phyloP scores from a whole-genome alignment of 257 asterid species.

The Solanum clarkiae region DNA sequence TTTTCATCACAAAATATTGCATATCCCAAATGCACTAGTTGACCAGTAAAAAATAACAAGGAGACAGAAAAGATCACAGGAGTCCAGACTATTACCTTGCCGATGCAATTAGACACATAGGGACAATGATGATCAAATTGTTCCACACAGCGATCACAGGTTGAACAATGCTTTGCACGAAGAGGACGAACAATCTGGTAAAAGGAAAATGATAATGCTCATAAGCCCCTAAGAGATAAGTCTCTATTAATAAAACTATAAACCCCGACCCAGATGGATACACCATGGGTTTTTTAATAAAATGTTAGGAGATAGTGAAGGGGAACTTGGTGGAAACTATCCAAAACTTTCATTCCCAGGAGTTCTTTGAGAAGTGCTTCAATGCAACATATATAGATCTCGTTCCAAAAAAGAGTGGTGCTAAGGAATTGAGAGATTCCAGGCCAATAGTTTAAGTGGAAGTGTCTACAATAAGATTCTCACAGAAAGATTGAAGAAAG shows the following conservation, averaged over 20 bases:
- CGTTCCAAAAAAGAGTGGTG: no score
- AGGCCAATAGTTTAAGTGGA: no score
- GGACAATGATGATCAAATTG: conserved; percentile 99
- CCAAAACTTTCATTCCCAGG: no score
- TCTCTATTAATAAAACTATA: not conserved
- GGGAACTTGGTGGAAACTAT: no score
- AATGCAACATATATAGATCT: no score
- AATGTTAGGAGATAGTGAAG: no score
- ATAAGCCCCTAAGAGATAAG: not conserved
- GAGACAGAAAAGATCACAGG: not conserved
- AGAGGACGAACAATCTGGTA: conserved; percentile 93
- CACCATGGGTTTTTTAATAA: no score
- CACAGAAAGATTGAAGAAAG: no score
- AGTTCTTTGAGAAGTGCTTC: no score
- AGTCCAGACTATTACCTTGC: conserved; percentile 52
- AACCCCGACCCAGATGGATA: no score
- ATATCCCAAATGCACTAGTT: not conserved
- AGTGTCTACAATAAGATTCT: no score
- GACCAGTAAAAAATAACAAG: not conserved
- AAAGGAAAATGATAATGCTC: conserved; percentile 9
- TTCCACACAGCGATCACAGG: conserved; percentile 98
- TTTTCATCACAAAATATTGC: not conserved
- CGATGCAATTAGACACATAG: conserved; percentile 98
- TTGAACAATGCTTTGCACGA: conserved; percentile 98
- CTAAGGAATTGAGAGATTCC: no score